Base-by-base conservation (phyloP, 306 rosid species). In the Dalbergia oliveri region DNA sequence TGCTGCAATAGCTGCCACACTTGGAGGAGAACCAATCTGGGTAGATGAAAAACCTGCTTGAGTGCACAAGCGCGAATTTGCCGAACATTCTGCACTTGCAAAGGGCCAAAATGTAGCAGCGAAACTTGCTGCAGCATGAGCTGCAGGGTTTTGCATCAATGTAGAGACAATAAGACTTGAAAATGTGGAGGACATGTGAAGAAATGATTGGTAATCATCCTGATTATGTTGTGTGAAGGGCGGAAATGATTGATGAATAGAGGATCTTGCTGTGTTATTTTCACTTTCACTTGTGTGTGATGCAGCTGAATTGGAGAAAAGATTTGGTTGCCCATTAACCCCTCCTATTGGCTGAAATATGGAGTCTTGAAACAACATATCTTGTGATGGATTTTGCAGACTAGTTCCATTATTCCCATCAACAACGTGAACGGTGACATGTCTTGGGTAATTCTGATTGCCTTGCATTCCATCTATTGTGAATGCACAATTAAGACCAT, bases 91-190 rank as follows among this genome's bases (percentile, higher is more conserved):
- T 23, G 75, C 41, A 80, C 87, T 91, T 73, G 87, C 77, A 62
- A 81, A 84, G 73, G 98, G 98, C 97, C 98, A 93, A 79, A 84
- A 89, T 57, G 96, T 60, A 78, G 97, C 93, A 47, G 94, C 88
- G 79, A 91, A 85, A 85, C 93, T 95, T 54, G 99, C 97, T 54
- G 94, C 89, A 34, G 99, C 94, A 84, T 95, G 98, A n/a, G 98
- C 95, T 59, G 93, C 96, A 64, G 97, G 98, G 76, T 95, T 91
- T 82, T 93, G 99, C 83, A 89, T 74, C 90, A 95, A 89, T 45
- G 91, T 85, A 49, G 98, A 90, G 80, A 89, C 88, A 77, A 90
- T 47, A 53, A 84, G 93, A 78, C 85, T 90, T 23, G 97, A 89
- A 88, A 91, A 93, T 73, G 97, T 41, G 51, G 99, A 83, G 76